These are phyloP conservation scores for Dentipellis fragilis DNA, from an alignment of 768 basidiomycete genomes.

Conservation along the genomic window DNA sequence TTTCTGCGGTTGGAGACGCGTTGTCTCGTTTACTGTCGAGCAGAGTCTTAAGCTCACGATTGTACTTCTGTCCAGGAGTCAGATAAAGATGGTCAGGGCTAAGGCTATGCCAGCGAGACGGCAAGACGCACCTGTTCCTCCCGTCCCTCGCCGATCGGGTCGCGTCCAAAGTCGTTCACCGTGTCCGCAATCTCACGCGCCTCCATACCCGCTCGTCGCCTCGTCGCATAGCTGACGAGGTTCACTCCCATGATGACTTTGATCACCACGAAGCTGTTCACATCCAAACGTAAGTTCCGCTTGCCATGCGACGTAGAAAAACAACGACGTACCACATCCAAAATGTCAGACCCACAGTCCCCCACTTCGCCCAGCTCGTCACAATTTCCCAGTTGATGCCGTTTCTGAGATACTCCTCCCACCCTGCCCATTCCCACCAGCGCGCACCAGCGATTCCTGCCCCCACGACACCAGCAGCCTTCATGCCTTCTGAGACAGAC, in stretches of 20 bases:
- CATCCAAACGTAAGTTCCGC: background rate
- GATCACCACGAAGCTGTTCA: constrained; percentile 61
- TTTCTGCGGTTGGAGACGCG: constrained; percentile 54
- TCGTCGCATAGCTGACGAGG: constrained; percentile 73
- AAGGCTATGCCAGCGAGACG: background rate
- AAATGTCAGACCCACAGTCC: constrained; percentile 49
- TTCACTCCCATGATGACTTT: constrained; percentile 92
- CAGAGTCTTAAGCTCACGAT: constrained; percentile 66
- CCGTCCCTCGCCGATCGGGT: constrained; percentile 83
- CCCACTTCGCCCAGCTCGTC: constrained; percentile 53
- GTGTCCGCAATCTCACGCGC: constrained; percentile 61
- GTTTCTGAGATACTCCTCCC: constrained; percentile 15
- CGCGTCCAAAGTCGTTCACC: constrained; percentile 82
- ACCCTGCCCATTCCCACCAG: constrained; percentile 31
- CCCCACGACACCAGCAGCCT: constrained; percentile 13
- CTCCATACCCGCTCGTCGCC: constrained; percentile 69
- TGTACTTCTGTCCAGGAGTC: constrained; percentile 49
- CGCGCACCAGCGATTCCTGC: constrained; percentile 9
- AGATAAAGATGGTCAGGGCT: background rate
- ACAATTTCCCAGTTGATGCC: constrained; percentile 35
- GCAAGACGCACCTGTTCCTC: constrained; percentile 61
- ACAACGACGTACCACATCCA: constrained; percentile 71
- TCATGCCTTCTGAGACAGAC: constrained; percentile 21
- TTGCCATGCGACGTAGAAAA: background rate
- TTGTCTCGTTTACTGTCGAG: constrained; percentile 66